A percentile compares a stretch with the other conserved stretches of the same genome.
Evolutionary conservation across 345 rosid species (phyloP).

Genomic region (Lagerstroemia speciosa): DNA sequence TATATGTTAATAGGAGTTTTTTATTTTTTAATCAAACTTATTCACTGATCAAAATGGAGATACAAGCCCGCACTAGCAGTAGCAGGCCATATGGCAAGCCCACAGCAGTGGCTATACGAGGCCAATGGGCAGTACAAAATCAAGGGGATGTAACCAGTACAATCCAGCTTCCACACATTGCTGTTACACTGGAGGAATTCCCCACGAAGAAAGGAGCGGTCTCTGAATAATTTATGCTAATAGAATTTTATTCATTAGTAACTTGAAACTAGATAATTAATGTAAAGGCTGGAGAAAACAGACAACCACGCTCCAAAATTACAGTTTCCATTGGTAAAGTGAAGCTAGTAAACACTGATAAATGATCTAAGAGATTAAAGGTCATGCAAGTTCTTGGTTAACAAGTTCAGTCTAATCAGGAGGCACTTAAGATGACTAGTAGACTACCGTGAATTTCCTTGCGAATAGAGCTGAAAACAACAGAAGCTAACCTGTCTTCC

Average conservation of each 20-base stretch:
- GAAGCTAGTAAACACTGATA: neutral
- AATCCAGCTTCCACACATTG: too few species aligned
- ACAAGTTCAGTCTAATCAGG: neutral
- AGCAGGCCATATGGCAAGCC: too few species aligned
- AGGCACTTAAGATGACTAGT: neutral
- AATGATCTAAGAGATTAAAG: neutral
- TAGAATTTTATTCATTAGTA: neutral
- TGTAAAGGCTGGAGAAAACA: neutral
- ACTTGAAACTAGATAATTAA: neutral
- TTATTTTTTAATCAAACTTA: too few species aligned
- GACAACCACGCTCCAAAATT: neutral
- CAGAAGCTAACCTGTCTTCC: constrained; percentile 52
- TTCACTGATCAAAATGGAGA: too few species aligned
- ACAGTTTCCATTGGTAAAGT: neutral
- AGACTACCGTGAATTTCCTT: neutral
- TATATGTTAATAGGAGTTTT: too few species aligned
- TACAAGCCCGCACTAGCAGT: too few species aligned
- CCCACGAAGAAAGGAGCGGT: too few species aligned
- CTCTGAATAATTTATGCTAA: too few species aligned
- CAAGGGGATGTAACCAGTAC: too few species aligned
- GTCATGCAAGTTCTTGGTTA: neutral
- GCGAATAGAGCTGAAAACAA: neutral
- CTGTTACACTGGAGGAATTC: too few species aligned
- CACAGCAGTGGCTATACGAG: too few species aligned
- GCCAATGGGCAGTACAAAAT: too few species aligned